Conservation (phyloP, 2,329 filamentous ascomycete genomes). For the Boeremia lycopersici region DNA sequence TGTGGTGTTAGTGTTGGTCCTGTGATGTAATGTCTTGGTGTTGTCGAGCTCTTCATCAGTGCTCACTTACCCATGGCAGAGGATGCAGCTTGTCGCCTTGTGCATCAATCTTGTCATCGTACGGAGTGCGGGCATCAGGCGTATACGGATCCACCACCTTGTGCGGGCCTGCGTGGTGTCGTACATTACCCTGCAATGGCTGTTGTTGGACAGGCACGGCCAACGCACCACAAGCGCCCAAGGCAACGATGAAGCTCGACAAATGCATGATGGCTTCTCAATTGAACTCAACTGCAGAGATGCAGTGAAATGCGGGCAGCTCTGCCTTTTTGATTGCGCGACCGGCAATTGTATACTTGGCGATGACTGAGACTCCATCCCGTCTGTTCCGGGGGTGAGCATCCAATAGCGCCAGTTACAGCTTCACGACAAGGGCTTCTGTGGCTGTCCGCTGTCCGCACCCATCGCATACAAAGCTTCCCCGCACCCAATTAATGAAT, state of each 20-base stretch:
- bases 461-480: constrained; percentile 9
- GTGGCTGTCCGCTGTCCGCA: constrained; percentile 9
- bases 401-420: constrained; percentile 51
- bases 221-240: constrained; percentile 33
- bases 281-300: constrained; percentile 22
- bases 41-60: background rate
- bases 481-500: constrained; percentile 21
- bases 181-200: constrained; percentile 39
- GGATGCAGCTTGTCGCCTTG: constrained; percentile 67
- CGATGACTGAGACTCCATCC: background rate
- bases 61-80: constrained; percentile 56
- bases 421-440: constrained; percentile 18
- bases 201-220: constrained; percentile 46
- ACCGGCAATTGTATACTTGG: constrained; percentile 2
- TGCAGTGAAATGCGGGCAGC: background rate
- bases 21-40: background rate
- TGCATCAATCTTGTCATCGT: constrained; percentile 67
- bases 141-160: constrained; percentile 59
- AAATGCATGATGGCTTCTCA: constrained; percentile 36
- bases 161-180: constrained; percentile 34
- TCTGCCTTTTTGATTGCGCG: constrained; percentile 2
- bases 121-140: constrained; percentile 64
- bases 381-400: constrained; percentile 7
- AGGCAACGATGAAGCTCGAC: constrained; percentile 36
- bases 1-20: constrained; percentile 13